Evolutionary conservation across 1,284 basidiomycete species (phyloP), one percentile per base, ranked within the genome.

Genomic region (Naganishia liquefaciens): DNA sequence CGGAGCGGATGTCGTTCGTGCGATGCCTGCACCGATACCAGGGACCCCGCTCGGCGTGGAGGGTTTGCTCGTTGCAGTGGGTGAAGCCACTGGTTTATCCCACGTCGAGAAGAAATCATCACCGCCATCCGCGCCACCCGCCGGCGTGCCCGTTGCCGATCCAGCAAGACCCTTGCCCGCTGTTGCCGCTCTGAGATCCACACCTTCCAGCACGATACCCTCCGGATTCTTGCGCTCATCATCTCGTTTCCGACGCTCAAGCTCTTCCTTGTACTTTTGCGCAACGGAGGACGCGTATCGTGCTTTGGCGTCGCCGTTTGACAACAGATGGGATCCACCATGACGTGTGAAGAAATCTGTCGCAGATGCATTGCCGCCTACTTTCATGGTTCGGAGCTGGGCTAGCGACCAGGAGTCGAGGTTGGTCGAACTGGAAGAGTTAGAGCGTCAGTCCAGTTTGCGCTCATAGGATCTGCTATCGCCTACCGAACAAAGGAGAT

Each of bases 41-140:
- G 74, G 77, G 27, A 74, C 74, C 11, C 68, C 54, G n/a, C 70
- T 57, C 30, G 71, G 57, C 25, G 73, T 60, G 33, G 68, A 65
- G 50, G 70, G 57, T 42, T 65, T 65, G 39, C 37, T 47, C 9
- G 74, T 65, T 4, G 75, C 70, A 19, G 73, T 70, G n/a, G 75
- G 63, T 19, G 68, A 54, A 23, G 84, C 79, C 3, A 84, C 70
- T 68, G 75, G 69, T 54, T 85, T 87, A 70, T 95, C 93, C 93
- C 94, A 98, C 39, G 90, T 89, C 62, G 91, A 88, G 80, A 98
- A 98, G 78, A 98, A 99, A 78, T 98, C 94, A 57, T 92, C 91
- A 25, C 57, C 46, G 5, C 30, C 46, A 17, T 90, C 86, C 11
- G 80, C 81, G 49, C 82, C 83, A 0, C 80, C 74, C 23, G 73